Evolutionary conservation across 2,329 filamentous ascomycete species (phyloP), one percentile per base, ranked within the genome.

Genomic region (Aspergillus pseudotamarii): DNA sequence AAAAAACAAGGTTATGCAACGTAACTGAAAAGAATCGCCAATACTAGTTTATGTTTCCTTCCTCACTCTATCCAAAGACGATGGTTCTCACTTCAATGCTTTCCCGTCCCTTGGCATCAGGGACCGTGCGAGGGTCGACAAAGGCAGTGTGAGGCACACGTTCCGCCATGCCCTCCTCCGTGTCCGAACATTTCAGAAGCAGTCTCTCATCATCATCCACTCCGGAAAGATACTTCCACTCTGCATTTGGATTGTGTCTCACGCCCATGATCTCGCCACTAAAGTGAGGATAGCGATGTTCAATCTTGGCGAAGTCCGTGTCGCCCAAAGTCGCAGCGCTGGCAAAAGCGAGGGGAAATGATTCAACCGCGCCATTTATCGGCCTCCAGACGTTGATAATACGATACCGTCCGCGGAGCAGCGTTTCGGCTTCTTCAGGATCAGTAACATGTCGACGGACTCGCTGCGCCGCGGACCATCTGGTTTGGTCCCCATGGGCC

Each of bases 31-130:
- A 41, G 1, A 1, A 16, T 36, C 34, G 12, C 34, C 16, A 14
- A 19, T 14, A 19, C 16, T 19, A 6, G 1, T 19, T 50, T 10
- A 9, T 14, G 2, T 8, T 16, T 26, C 26, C 8, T 48, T 14
- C 23, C 14, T 1, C 6, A 28, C 23, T 19, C 46, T 54, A 81
- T 19, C 91, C 91, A 83, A 96, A 96, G 0, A 97, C 91, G 75
- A 97, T 82, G 36, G 92, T 89, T 70, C 94, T 85, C 21, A 97
- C 91, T 78, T 97, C 94, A 74, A 97, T 96, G 74, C 93, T 96
- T 82, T 96, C 91, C 68, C 93, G 85, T 0, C 85, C 86, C 66
- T 88, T 87, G 3, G 90, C 92, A 53, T 89, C 90, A 21, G 83
- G 79, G 3, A 88, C 85, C 1, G 91, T 92, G 64, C 89, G 82